Base-by-base conservation (phyloP, 768 basidiomycete genomes). In the Tremella yokohamensis region DNA sequence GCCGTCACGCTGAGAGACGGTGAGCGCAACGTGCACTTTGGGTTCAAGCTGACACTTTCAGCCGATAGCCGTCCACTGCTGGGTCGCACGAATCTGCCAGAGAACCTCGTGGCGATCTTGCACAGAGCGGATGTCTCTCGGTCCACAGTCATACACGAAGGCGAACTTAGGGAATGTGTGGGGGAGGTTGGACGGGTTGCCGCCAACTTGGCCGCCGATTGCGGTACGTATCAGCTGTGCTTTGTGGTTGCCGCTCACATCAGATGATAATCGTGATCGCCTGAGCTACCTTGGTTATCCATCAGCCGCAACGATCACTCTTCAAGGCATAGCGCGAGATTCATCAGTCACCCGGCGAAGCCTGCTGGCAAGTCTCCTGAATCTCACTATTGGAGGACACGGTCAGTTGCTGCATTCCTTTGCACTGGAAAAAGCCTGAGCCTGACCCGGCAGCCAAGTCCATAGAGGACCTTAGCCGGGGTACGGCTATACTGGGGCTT, bases 181-280 rank as follows among this genome's bases (percentile, higher is more conserved):
- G 54, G 34, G 44, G 24, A 54, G 29, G 37, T 40, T 8, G 62
- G 62, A 8, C 51, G 65, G 20, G 54, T 52, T 3, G 65, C 57
- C 4, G 62, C 65, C 12, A 66, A 66, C 37, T 34, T 66, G 3
- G 62, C 48, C 3, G 65, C 62, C 2, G 57, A 65, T 29, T 56
- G 53, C 24, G 61, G 61, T 62, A 52, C 39, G 61, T 49, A 16
- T 2, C 1, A 24, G 8, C n/a, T 22, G 20, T 20, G 2, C 26
- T 26, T n/a, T 40, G 1, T 26, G 16, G 29, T 24, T 9, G 13
- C 19, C n/a, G 3, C 29, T 18, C 24, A 24, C 56, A 57, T 42
- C 22, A 34, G 29, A 34, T 34, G 29, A 47, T 12, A 56, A 51
- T 18, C 22, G 62, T 11, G 54, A 57, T 52, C 39, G 44, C 7